Percentiles rank a stretch among this genome's conserved stretches.
Conservation (phyloP, 345 rosid genomes). For the Capsella bursapastoris region DNA sequence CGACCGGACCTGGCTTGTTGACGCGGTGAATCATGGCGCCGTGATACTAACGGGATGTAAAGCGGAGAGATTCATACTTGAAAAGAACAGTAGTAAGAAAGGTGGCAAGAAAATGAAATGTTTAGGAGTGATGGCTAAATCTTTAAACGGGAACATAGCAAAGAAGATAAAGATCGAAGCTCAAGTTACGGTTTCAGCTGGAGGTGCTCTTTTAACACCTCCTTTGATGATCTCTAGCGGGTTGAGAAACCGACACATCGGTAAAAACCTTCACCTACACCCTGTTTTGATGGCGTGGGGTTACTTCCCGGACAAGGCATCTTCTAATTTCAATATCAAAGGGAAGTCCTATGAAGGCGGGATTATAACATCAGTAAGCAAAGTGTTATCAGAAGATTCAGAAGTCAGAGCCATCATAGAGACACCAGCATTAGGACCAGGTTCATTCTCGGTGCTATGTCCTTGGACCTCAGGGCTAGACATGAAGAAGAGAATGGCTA, state of each 20-base stretch:
- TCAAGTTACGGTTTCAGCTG: slow-evolving; percentile 74
- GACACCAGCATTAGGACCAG: slow-evolving; percentile 61
- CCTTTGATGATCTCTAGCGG: slow-evolving; percentile 84
- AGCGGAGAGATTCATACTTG: slow-evolving; percentile 69
- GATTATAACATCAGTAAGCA: slow-evolving; percentile 62
- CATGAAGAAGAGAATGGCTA: slow-evolving; percentile 55
- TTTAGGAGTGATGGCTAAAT: slow-evolving; percentile 62
- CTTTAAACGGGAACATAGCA: slow-evolving; percentile 47
- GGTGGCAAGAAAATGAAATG: slow-evolving; percentile 61
- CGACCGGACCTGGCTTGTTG: slow-evolving; percentile 82
- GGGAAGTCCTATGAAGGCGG: slow-evolving; percentile 65
- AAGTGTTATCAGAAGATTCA: slow-evolving; percentile 50
- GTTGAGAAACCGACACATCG: slow-evolving; percentile 69
- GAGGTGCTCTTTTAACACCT: slow-evolving; percentile 84
- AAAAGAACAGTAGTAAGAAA: slow-evolving; percentile 42
- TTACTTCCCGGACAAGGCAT: slow-evolving; percentile 77
- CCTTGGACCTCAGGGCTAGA: slow-evolving; percentile 66
- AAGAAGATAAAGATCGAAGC: slow-evolving; percentile 70
- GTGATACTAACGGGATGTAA: slow-evolving; percentile 83
- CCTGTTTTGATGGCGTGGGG: slow-evolving; percentile 92
- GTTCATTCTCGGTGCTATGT: slow-evolving; percentile 44
- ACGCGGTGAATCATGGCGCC: slow-evolving; percentile 69
- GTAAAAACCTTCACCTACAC: slow-evolving; percentile 80
- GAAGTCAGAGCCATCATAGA: slow-evolving; percentile 59
- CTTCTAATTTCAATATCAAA: slow-evolving; percentile 39